phyloP scores from a whole-genome alignment of 345 rosid genomes.

The Cochlearia excelsa region DNA sequence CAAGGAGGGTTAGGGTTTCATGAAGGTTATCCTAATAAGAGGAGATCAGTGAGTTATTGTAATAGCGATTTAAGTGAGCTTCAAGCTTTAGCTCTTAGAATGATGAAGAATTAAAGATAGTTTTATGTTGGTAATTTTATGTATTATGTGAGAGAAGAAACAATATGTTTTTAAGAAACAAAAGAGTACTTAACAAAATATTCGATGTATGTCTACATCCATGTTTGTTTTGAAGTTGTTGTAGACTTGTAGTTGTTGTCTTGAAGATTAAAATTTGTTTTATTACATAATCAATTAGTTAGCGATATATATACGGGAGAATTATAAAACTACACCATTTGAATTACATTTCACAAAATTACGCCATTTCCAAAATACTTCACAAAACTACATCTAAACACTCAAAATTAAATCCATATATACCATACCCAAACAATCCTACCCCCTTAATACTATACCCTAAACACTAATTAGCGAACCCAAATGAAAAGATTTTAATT shows the following conservation, averaged over 20 bases:
- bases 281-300: too few relatives aligned
- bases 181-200: not conserved
- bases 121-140: conserved; percentile 1
- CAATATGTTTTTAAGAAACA: conserved; percentile 1
- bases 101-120: conserved; percentile 64
- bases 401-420: too few relatives aligned
- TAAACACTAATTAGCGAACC: too few relatives aligned
- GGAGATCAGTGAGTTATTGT: conserved; percentile 35
- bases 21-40: conserved; percentile 36
- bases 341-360: too few relatives aligned
- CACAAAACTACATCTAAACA: too few relatives aligned
- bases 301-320: too few relatives aligned
- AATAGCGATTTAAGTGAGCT: conserved; percentile 67
- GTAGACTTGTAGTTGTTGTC: not conserved
- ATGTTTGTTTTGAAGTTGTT: conserved; percentile 9
- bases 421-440: too few relatives aligned
- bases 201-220: conserved; percentile 17
- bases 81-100: conserved; percentile 77
- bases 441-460: too few relatives aligned
- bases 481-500: too few relatives aligned
- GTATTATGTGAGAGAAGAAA: conserved; percentile 17
- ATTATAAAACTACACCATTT: too few relatives aligned
- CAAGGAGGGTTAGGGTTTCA: conserved; percentile 36
- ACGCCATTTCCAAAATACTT: too few relatives aligned
- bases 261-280: too few relatives aligned